These are phyloP conservation scores for Cladorrhinum sp. DNA, from an alignment of 2,329 filamentous ascomycete genomes.

Conservation along the genomic window DNA sequence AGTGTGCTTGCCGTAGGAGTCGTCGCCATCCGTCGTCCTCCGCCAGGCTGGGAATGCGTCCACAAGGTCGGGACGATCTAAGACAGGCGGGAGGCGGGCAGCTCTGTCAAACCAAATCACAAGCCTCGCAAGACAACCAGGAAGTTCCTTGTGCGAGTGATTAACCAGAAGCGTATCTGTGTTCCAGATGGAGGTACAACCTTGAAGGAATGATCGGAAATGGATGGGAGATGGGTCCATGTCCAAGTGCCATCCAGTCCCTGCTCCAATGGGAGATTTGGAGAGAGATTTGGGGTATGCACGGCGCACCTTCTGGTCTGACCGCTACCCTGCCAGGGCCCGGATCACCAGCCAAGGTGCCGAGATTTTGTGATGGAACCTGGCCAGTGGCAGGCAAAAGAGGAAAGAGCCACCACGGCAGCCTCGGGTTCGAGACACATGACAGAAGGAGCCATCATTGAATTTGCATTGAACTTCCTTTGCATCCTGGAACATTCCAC, in stretches of 20 bases:
- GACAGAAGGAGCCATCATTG: too few relatives aligned
- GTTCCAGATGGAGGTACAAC: too few relatives aligned
- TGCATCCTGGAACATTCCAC: too few relatives aligned
- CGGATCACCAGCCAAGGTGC: conserved; percentile 11
- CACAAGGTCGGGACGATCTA: conserved; percentile 9
- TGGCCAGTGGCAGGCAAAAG: too few relatives aligned
- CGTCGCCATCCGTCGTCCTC: too few relatives aligned
- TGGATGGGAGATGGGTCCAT: too few relatives aligned
- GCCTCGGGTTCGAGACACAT: conserved; percentile 2
- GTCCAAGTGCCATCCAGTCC: too few relatives aligned
- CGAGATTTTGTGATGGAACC: too few relatives aligned
- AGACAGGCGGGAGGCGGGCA: not conserved
- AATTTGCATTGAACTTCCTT: not conserved
- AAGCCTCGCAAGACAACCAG: too few relatives aligned
- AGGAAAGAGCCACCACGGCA: not conserved
- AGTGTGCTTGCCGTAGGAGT: not conserved
- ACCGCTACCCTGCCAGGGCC: not conserved
- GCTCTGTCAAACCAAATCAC: not conserved
- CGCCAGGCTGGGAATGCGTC: conserved; percentile 1
- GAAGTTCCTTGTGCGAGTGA: not conserved
- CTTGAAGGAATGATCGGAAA: too few relatives aligned
- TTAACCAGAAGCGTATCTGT: too few relatives aligned
- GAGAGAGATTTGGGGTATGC: not conserved
- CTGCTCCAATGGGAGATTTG: not conserved
- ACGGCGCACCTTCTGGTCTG: not conserved